These are phyloP conservation scores for Tylopilus rubrobrunneus DNA, from an alignment of 768 basidiomycete genomes.

Conservation along the genomic window DNA sequence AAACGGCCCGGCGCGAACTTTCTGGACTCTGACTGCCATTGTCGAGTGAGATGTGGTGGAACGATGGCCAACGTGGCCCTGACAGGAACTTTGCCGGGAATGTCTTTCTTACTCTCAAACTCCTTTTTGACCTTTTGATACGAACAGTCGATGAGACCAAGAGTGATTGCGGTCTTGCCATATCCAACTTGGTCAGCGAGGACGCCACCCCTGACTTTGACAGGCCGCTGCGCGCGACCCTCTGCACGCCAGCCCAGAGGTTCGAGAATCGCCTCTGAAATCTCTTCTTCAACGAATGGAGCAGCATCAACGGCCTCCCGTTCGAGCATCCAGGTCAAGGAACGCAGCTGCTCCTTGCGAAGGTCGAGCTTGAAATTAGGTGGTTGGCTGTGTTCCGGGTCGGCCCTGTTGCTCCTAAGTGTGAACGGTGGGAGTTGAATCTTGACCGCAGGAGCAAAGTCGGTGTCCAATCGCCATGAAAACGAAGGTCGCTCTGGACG, in stretches of 20 bases:
- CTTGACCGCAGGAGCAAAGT: slow-evolving; percentile 63
- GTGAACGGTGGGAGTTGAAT: slow-evolving; percentile 59
- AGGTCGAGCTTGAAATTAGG: slow-evolving; percentile 70
- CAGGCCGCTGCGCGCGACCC: slow-evolving; percentile 76
- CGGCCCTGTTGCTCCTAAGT: slow-evolving; percentile 71
- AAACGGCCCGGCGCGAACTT: slow-evolving; percentile 62
- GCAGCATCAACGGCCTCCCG: slow-evolving; percentile 63
- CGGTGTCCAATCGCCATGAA: slow-evolving; percentile 81
- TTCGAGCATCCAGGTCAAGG: slow-evolving; percentile 86
- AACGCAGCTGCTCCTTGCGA: slow-evolving; percentile 84
- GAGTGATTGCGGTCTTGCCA: slow-evolving; percentile 93
- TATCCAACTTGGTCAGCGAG: slow-evolving; percentile 96
- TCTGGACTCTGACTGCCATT: slow-evolving; percentile 83
- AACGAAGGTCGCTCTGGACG: slow-evolving; percentile 45
- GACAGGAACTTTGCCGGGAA: slow-evolving; percentile 64
- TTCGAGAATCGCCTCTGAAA: slow-evolving; percentile 83
- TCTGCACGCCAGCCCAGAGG: slow-evolving; percentile 94
- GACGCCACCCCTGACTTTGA: slow-evolving; percentile 81
- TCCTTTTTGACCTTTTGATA: slow-evolving; percentile 53
- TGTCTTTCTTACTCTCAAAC: slow-evolving; percentile 45
- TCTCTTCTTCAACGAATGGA: slow-evolving; percentile 91
- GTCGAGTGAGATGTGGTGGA: slow-evolving; percentile 83
- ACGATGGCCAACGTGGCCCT: slow-evolving; percentile 83
- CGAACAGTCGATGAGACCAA: slow-evolving; percentile 81
- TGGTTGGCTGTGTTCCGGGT: slow-evolving; percentile 70